These are phyloP conservation scores for Capronia coronata DNA, from an alignment of 2,329 filamentous ascomycete genomes.

Conservation along the genomic window DNA sequence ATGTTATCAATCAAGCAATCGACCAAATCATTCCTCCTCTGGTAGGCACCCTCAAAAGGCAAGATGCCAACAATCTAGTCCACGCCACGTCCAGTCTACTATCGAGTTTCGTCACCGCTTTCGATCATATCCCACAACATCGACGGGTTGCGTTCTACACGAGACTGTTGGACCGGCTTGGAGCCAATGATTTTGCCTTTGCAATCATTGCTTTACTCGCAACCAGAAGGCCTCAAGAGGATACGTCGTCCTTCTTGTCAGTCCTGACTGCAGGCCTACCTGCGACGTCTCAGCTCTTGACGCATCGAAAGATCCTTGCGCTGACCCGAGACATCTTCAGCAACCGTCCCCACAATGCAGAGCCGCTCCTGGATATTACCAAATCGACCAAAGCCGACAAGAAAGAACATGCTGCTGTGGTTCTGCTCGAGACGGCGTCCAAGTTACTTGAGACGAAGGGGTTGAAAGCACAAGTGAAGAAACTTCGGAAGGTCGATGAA, in stretches of 20 bases:
- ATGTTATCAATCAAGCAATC: slow-evolving; percentile 91
- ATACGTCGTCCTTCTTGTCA: slow-evolving; percentile 67
- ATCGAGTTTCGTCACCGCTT: slow-evolving; percentile 93
- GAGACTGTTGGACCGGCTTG: slow-evolving; percentile 76
- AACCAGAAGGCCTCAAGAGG: slow-evolving; percentile 77
- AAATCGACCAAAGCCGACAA: slow-evolving; percentile 31
- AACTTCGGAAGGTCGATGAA: slow-evolving; percentile 10
- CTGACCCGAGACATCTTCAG: slow-evolving; percentile 70
- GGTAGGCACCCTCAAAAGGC: slow-evolving; percentile 72
- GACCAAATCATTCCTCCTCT: slow-evolving; percentile 88
- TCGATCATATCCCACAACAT: slow-evolving; percentile 89
- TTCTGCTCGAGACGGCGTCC: slow-evolving; percentile 34
- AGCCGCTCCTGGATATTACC: slow-evolving; percentile 60
- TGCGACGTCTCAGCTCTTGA: slow-evolving; percentile 65
- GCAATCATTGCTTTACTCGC: slow-evolving; percentile 81
- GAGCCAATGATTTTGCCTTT: slow-evolving; percentile 78
- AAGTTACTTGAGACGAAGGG: slow-evolving; percentile 18
- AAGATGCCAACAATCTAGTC: slow-evolving; percentile 60
- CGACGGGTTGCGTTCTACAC: slow-evolving; percentile 75
- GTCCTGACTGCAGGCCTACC: slow-evolving; percentile 68
- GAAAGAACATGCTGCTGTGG: slow-evolving; percentile 36
- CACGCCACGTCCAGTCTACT: slow-evolving; percentile 81
- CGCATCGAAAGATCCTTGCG: slow-evolving; percentile 68
- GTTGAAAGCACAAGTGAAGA: slow-evolving; percentile 14
- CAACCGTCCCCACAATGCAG: slow-evolving; percentile 66